Percentiles rank a stretch among this genome's conserved stretches.
Conservation (phyloP, 306 rosid species). For the Medicago ruthenica region DNA sequence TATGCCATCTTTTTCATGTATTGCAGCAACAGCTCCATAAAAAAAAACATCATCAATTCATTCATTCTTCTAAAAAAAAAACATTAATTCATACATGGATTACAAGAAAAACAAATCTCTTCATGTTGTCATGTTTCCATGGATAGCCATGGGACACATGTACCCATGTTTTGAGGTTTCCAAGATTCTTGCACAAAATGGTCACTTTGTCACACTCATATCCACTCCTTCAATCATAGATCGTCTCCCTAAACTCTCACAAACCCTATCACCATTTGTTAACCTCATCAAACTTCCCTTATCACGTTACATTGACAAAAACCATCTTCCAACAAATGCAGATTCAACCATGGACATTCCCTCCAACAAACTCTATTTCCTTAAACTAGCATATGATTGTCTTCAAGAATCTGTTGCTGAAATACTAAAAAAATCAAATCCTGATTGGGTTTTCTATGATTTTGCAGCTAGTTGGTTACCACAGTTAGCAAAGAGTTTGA, state of each 20-base stretch:
- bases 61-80: too few relatives aligned
- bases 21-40: too few relatives aligned
- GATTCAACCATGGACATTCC: slow-evolving; percentile 62
- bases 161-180: slow-evolving; percentile 56
- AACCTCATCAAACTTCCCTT: slow-evolving; percentile 52
- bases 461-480: slow-evolving; percentile 52
- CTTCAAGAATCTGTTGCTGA: slow-evolving; percentile 47
- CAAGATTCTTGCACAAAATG: slow-evolving; percentile 64
- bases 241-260: slow-evolving; percentile 59
- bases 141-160: slow-evolving; percentile 71
- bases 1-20: too few relatives aligned
- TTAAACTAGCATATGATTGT: slow-evolving; percentile 50
- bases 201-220: slow-evolving; percentile 50
- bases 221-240: slow-evolving; percentile 62
- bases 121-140: slow-evolving; percentile 67
- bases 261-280: slow-evolving; percentile 35
- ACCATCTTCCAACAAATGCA: slow-evolving; percentile 49
- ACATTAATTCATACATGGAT: slow-evolving; percentile 20
- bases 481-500: slow-evolving; percentile 24
- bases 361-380: slow-evolving; percentile 47
- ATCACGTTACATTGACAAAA: slow-evolving; percentile 36
- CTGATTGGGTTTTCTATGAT: slow-evolving; percentile 67
- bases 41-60: neutral
- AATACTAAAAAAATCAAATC: slow-evolving; percentile 42
- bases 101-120: slow-evolving; percentile 44